Base-by-base conservation (phyloP, 345 rosid genomes). In the Dimocarpus longan region DNA sequence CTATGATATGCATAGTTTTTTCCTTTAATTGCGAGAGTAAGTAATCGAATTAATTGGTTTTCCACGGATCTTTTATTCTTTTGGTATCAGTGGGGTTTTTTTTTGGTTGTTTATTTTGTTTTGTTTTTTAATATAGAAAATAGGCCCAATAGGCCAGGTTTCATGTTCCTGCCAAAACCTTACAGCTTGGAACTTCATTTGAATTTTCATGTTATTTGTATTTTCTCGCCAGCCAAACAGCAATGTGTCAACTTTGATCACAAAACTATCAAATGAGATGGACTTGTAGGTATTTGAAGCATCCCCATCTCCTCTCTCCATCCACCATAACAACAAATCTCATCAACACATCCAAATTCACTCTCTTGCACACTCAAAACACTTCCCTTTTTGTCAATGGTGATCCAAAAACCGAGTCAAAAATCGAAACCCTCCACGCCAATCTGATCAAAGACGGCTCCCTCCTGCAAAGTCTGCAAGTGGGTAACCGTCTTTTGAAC, bases 371-470 rank as follows among this genome's bases (percentile, higher is more conserved):
- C 18, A 26, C 37, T 28, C 40, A 37, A 11, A 48, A 1, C 12
- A 16, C 76, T 65, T 64, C 16, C 15, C 37, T 16, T n/a, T n/a
- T n/a, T 4, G 18, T 26, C 26, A 39, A 19, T 70, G 40, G 16
- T 66, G 39, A 37, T 24, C 26, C 18, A 16, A 54, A 24, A 21
- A 24, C 42, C 43, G 78, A 65, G 43, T 56, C 37, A 5, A 24
- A 4, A 18, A 40, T 66, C 43, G 70, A 66, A 52, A 39, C 79
- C 26, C 70, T 76, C 74, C 88, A 86, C 32, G 85, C 83, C 71
- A n/a, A 40, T 18, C 62, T 71, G 28, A 69, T 83, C n/a, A 86
- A 86, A 76, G 76, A 76, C 26, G 82, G 83, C 32, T 79, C 83
- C n/a, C 10, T 86, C 16, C 7, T 86, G 37, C 81, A 42, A 26